Evolutionary conservation across 2,329 filamentous ascomycete genomes (phyloP).

Genomic region (Fusarium sp.): DNA sequence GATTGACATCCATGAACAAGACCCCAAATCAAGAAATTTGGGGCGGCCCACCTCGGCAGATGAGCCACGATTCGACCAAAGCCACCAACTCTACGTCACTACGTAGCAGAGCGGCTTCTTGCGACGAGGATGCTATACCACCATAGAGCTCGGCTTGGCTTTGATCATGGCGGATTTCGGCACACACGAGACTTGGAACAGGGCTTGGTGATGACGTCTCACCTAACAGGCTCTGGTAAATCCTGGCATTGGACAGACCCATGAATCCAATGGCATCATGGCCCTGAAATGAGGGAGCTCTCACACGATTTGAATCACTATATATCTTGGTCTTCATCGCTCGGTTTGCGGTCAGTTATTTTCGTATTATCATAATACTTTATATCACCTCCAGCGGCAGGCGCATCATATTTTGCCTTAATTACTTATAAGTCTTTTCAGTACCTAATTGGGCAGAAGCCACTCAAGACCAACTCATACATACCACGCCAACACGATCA

Average conservation of each 20-base stretch:
- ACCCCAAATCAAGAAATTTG: conserved; percentile 42
- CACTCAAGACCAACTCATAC: neutral
- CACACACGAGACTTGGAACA: conserved; percentile 29
- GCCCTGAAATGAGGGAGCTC: conserved; percentile 14
- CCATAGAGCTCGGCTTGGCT: conserved; percentile 33
- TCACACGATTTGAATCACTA: conserved; percentile 12
- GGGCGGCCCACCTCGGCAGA: conserved; percentile 34
- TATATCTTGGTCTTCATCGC: conserved; percentile 31
- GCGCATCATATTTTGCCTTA: neutral
- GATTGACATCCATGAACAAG: conserved; percentile 20
- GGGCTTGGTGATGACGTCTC: conserved; percentile 46
- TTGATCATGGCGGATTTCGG: conserved; percentile 34
- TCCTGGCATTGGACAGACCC: conserved; percentile 17
- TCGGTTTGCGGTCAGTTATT: conserved; percentile 1
- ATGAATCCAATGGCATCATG: conserved; percentile 10
- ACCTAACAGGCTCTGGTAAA: conserved; percentile 36
- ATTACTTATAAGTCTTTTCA: neutral
- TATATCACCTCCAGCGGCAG: conserved; percentile 8
- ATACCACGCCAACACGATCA: conserved; percentile 37
- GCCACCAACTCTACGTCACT: conserved; percentile 46
- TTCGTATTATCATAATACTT: conserved; percentile 16
- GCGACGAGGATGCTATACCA: conserved; percentile 32
- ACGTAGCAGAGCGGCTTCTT: conserved; percentile 31
- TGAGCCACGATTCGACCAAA: conserved; percentile 46
- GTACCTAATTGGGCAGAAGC: conserved; percentile 9